Evolutionary conservation across 1,284 basidiomycete genomes (phyloP).

Genomic region (Neolentinus lepideus): DNA sequence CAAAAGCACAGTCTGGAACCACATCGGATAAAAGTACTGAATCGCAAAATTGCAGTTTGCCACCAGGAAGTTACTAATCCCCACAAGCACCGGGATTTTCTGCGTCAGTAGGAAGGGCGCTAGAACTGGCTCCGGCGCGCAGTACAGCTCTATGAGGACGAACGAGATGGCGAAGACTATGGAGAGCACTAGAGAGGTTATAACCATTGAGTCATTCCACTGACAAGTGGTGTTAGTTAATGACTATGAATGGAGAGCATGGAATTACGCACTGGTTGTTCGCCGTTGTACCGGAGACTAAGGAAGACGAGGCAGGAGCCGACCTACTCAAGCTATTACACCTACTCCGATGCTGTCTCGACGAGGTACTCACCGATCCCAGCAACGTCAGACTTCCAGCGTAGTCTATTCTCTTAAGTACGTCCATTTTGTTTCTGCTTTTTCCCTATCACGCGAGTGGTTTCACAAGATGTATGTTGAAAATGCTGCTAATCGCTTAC

Average conservation of each 20-base stretch:
- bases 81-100: constrained; percentile 66
- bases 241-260: too few species aligned
- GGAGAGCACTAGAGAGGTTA: constrained; percentile 43
- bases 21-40: constrained; percentile 80
- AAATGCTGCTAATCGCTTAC: constrained; percentile 39
- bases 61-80: constrained; percentile 71
- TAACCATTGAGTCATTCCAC: constrained; percentile 57
- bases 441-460: too few species aligned
- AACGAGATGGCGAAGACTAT: constrained; percentile 46
- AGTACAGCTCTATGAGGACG: constrained; percentile 51
- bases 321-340: constrained; percentile 32
- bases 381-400: constrained; percentile 59
- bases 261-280: constrained; percentile 39
- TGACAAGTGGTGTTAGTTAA: too few species aligned
- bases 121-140: constrained; percentile 70
- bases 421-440: constrained; percentile 41
- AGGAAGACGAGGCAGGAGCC: constrained; percentile 64
- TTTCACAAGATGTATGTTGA: too few species aligned
- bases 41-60: constrained; percentile 68
- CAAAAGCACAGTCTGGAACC: constrained; percentile 80
- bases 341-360: too few species aligned
- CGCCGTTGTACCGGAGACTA: constrained; percentile 62
- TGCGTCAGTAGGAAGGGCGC: constrained; percentile 60
- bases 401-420: constrained; percentile 57
- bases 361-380: constrained; percentile 44